Evolutionary conservation across 2,329 filamentous ascomycete genomes (phyloP), one percentile per base, ranked within the genome.

Genomic region (Endothia cerciana): DNA sequence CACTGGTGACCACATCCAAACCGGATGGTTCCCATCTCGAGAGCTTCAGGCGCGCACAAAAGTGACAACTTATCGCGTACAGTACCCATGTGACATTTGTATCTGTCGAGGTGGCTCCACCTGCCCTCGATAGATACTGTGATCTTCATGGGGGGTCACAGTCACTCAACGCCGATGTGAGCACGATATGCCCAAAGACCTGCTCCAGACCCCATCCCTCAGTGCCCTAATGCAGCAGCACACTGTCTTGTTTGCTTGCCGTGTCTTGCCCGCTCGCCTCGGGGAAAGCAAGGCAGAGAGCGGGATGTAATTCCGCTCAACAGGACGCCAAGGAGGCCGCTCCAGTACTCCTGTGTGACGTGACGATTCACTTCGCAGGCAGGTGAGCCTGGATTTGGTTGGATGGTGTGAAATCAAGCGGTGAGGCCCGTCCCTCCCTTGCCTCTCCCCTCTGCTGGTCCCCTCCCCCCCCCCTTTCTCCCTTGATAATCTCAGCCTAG

Each of bases 321-420:
- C n/a, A n/a, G 19, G 22, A 61, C 45, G 30, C 59, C 59, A 61
- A 28, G 17, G 17, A 40, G 36, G 38, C 28, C 19, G 33, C 36
- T 19, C 19, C 47, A 40, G n/a, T 40, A n/a, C 28, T n/a, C 49
- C 19, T n/a, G 66, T 68, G 55, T 64, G 36, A 68, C 64, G 41
- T 68, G 66, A 68, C 64, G 55, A 13, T 68, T 68, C 66, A 63
- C 53, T 36, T 62, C 49, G 28, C 38, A 67, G 19, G 65, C 56
- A 59, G 25, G 47, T 49, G 65, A 64, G 57, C 40, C 22, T 30
- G 36, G 13, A 33, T 43, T n/a, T 43, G 22, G 47, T 36, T 40
- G 41, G 10, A 28, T 4, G 56, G 43, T 55, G 47, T n/a, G 57
- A 41, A 10, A 61, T 61, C 57, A 43, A 45, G 63, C 66, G 63